Base-by-base conservation (phyloP, 208 protist species). In the Trypanosomatidae sp. region DNA sequence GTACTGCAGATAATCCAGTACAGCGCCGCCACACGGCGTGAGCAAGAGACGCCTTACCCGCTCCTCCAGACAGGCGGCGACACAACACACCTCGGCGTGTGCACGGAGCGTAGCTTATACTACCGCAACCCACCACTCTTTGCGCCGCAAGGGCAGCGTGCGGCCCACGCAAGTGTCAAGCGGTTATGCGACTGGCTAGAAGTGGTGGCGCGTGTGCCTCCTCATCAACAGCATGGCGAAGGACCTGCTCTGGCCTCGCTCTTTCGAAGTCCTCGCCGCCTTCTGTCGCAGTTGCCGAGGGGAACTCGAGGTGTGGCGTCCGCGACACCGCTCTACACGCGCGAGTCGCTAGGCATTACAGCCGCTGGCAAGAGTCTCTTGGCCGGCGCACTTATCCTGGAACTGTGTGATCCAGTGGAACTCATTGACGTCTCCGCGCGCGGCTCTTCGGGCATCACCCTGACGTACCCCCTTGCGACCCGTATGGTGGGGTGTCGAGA, bases 31-130 rank as follows among this genome's bases (percentile, higher is more conserved):
- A 4, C n/a, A 46, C 39, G 28, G n/a, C 13, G 64, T 9, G 44
- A 22, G 44, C 25, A 53, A 39, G 44, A 28, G 64, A 53, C 64
- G 13, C 17, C 64, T 19, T 25, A 50, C 64, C 39, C 44, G 44
- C n/a, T 53, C 17, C 30, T 44, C 9, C 47, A n/a, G 33, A 41
- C 30, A 41, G 28, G 64, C 49, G 49, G 7, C 17, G 3, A 4
- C 44, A 55, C 33, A 58, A 3, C 3, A 43, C 5, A 8, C 19
- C 46, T 69, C 25, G 49, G 15, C 28, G 70, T 80, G 52, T 89
- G 82, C 70, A 96, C 88, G 22, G 89, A 94, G 74, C 82, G 91
- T 12, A 88, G 91, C 62, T 71, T 96, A 19, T 94, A 94, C 78
- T 96, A 96, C 72, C 79, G 84, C 19, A 77, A 88, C 25, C 80